phyloP scores from a whole-genome alignment of 2,329 filamentous ascomycete species.

The Scedosporium boydii region DNA sequence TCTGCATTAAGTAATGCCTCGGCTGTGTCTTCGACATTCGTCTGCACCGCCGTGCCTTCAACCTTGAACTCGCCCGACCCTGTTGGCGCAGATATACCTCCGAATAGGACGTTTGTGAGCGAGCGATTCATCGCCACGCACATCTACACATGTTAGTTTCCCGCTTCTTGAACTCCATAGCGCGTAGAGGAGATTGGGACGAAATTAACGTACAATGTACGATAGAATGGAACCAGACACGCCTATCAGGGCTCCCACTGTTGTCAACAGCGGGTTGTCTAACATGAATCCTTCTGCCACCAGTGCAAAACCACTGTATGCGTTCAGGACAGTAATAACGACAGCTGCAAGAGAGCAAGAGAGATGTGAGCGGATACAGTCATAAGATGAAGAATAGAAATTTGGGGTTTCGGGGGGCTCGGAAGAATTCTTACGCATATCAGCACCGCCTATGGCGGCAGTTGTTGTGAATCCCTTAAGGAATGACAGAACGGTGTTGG shows the following conservation, averaged over 20 bases:
- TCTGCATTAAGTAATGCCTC: conserved; percentile 68
- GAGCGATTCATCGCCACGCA: conserved; percentile 90
- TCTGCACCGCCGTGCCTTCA: conserved; percentile 70
- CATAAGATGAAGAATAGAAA: not conserved
- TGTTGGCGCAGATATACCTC: conserved; percentile 60
- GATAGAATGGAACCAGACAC: conserved; percentile 83
- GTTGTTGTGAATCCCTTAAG: conserved; percentile 83
- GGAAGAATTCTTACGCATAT: conserved; percentile 56
- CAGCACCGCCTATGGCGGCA: conserved; percentile 80
- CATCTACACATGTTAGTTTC: conserved; percentile 25
- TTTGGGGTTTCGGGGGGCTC: too few relatives aligned
- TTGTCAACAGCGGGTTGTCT: conserved; percentile 75
- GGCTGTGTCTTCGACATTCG: conserved; percentile 69
- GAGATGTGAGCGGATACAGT: not conserved
- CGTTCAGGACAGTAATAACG: conserved; percentile 82
- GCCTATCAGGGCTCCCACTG: conserved; percentile 77
- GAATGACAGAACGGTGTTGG: conserved; percentile 71
- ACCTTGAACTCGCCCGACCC: conserved; percentile 58
- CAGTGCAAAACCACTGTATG: conserved; percentile 82
- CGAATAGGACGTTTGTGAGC: conserved; percentile 82
- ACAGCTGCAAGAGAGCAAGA: conserved; percentile 38
- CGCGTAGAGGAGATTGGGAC: not conserved
- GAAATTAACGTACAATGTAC: conserved; percentile 43
- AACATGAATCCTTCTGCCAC: conserved; percentile 91
- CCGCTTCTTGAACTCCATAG: not conserved